Conservation (phyloP, 192 early-diverging fungal species). For the Backusella tarrabulga region DNA sequence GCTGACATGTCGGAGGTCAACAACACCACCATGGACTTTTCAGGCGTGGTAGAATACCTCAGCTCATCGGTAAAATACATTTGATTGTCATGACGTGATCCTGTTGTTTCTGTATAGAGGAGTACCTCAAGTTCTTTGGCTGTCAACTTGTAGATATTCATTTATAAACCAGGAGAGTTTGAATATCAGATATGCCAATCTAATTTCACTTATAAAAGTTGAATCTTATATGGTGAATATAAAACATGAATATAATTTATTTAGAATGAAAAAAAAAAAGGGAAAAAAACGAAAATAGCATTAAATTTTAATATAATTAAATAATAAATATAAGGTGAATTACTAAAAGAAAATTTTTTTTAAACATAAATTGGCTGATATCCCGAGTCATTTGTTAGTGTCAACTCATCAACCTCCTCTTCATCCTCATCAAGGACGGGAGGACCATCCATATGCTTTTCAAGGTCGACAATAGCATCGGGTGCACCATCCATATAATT, state of each 20-base stretch:
- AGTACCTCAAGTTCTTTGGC: no score
- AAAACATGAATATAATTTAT: neutral
- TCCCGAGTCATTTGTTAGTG: slow-evolving; percentile 5
- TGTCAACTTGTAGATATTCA: no score
- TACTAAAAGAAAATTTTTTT: neutral
- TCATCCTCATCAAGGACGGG: slow-evolving; percentile 33
- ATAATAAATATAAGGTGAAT: neutral
- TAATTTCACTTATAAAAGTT: no score
- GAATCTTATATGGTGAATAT: neutral
- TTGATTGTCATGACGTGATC: no score
- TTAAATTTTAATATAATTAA: slow-evolving; percentile 1
- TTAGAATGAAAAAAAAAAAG: neutral
- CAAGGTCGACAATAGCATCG: slow-evolving; percentile 38
- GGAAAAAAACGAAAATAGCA: neutral
- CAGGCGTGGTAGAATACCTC: no score
- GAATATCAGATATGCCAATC: no score
- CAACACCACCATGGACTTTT: no score
- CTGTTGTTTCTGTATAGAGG: no score
- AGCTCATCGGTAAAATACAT: no score
- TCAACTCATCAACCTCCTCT: slow-evolving; percentile 44
- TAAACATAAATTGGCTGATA: neutral
- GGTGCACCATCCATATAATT: slow-evolving; percentile 46
- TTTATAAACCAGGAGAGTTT: no score
- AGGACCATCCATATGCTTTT: slow-evolving; percentile 35
- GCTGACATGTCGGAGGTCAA: no score